Base-by-base conservation (phyloP, 345 rosid species). In the Nasturtium officinale region DNA sequence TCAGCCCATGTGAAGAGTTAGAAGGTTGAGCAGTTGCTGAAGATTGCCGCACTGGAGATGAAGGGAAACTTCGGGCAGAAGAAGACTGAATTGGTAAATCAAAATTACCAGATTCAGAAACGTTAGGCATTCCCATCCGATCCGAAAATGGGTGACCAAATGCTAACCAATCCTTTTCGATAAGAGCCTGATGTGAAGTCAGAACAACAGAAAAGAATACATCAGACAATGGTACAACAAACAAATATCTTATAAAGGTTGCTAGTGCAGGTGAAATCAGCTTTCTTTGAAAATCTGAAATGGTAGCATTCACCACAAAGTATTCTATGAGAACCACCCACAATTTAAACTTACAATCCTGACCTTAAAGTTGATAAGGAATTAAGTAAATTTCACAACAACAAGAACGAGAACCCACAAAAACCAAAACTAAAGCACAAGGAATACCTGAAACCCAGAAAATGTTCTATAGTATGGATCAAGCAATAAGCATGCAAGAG, bases 101-200 rank as follows among this genome's bases (percentile, higher is more conserved):
- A 58, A 73, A 51, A 65, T 67, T 78, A 30, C 78, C 83, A 82
- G 82, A 79, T 81, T 87, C 92, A 69, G 90, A 76, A 60, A 85
- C 76, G 63, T 82, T 74, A 37, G 98, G 99, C 89, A 89, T 87
- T 73, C 98, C 99, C 59, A 86, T 62, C 46, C 98, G 99, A 76
- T 96, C 98, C 7, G 98, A 86, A 83, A 96, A 89, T 65, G 97
- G 98, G 83, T 92, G 99, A 52, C 99, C 98, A 84, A 92, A 96
- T 70, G 99, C 98, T 67, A 92, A 87, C 99, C 99, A 96, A 76
- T 96, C 98, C 78, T 96, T 96, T 80, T 96, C 99, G 65, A 92
- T 55, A 68, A 96, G 96, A 56, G 97, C 97, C 99, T 96, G 82
- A 64, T 64, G 63, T 58, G 57, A 50, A 50, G 66, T 46, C 53